Percentiles rank a stretch among this genome's conserved stretches.
phyloP scores from a whole-genome alignment of 345 rosid species.

The Gynandropsis gynandra region DNA sequence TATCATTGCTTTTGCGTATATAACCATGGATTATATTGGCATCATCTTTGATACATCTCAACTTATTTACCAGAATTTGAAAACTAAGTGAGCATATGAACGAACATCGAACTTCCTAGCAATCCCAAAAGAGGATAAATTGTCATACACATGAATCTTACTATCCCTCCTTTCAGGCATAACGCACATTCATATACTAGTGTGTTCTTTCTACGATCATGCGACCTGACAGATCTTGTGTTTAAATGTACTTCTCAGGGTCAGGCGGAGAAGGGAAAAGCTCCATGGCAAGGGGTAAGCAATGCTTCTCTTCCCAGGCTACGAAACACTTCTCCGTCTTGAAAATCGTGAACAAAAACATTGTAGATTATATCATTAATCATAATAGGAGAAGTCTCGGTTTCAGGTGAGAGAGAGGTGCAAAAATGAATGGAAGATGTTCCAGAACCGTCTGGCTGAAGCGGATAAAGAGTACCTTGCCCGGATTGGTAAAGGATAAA shows the following conservation, averaged over 20 bases:
- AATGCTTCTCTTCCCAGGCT: not conserved
- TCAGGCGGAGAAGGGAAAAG: conserved; percentile 41
- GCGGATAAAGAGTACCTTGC: conserved; percentile 54
- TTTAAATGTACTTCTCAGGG: conserved; percentile 36
- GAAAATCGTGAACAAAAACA: not conserved
- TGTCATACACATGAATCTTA: no score
- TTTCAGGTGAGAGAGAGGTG: conserved; percentile 75
- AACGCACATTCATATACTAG: no score
- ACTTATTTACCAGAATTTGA: no score
- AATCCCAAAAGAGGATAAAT: no score
- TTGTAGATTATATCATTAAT: not conserved
- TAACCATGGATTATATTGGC: no score
- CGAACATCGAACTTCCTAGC: no score
- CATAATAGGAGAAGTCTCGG: not conserved
- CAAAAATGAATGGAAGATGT: conserved; percentile 65
- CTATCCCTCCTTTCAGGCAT: no score
- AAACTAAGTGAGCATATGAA: no score
- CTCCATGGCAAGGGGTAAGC: conserved; percentile 85
- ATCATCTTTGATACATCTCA: no score
- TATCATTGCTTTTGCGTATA: not conserved
- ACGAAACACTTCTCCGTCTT: not conserved
- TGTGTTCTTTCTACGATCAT: no score
- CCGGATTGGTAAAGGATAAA: no score
- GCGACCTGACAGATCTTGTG: no score
- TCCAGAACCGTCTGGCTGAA: conserved; percentile 47